Evolutionary conservation across 2,329 filamentous ascomycete species (phyloP), one percentile per base, ranked within the genome.

Genomic region (Blastomyces parvus): DNA sequence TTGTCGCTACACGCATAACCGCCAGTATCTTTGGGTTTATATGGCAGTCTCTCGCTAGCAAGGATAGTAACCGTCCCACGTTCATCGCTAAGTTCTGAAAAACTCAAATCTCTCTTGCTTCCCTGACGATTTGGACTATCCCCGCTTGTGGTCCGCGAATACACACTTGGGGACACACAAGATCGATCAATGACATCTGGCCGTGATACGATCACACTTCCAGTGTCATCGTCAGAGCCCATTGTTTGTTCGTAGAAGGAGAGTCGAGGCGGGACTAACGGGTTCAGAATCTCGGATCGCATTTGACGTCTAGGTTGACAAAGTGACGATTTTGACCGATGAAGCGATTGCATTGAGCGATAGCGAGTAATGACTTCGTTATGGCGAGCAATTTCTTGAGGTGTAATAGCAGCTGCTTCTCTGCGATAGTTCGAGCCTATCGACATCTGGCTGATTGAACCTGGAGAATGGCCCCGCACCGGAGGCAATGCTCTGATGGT

Each of bases 61-160:
- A 70, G 63, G 17, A 71, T 70, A 22, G 67, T 69, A 36, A 66
- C 68, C 46, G 68, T 71, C 2, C 69, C 69, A 33, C 48, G 52
- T 27, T 65, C 62, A 30, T 68, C 66, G 17, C 64, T 63, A 11
- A 65, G 48, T 53, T 68, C 63, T n/a, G 57, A 61, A 57, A 52
- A 27, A 14, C 55, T 17, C 38, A 53, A 27, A 56, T 62, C 55
- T 27, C 17, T 30, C 22, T 55, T 58, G 38, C 33, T 65, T 36
- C 60, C 62, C 19, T 62, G 53, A 22, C 48, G 60, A 42, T 46
- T n/a, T 33, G 67, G 67, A 14, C 68, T 66, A 57, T 69, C 64
- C 22, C 70, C 71, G 59, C 69, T 68, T 11, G 72, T 72, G 27
- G 70, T 71, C 63, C 70, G 67, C 4, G 74, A 75, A 64, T 75